phyloP scores from a whole-genome alignment of 805 yeast genomes.

The Cyberlindnera amylophila region DNA sequence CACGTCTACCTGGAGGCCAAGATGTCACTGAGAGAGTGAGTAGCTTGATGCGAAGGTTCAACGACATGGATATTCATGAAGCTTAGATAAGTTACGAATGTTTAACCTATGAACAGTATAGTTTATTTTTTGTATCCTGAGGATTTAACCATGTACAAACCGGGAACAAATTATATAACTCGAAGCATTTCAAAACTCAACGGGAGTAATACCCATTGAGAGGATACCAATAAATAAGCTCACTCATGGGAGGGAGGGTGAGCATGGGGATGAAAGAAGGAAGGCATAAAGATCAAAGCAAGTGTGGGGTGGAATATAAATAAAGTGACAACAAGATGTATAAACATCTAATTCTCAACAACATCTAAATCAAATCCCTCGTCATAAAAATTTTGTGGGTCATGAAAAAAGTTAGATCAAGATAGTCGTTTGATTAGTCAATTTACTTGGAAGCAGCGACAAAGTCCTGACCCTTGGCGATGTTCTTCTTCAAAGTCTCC shows the following conservation, averaged over 20 bases:
- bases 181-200: background rate
- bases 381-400: background rate
- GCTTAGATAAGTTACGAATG: background rate
- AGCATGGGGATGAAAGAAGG: background rate
- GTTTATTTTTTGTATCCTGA: background rate
- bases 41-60: background rate
- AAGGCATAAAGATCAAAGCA: background rate
- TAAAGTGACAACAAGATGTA: too few relatives aligned
- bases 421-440: background rate
- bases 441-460: slow-evolving; percentile 67
- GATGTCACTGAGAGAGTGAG: background rate
- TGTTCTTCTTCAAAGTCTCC: slow-evolving; percentile 45
- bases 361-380: background rate
- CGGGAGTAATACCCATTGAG: background rate
- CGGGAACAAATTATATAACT: background rate
- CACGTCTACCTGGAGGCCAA: background rate
- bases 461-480: slow-evolving; percentile 89
- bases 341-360: background rate
- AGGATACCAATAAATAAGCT: slow-evolving; percentile 2
- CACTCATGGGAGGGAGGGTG: background rate
- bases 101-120: slow-evolving; percentile 2
- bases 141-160: background rate
- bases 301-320: background rate
- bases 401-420: background rate
- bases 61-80: background rate